A percentile compares a stretch with the other conserved stretches of the same genome.
Conservation (phyloP, 495 filamentous ascomycete genomes). For the Glonium stellatum region DNA sequence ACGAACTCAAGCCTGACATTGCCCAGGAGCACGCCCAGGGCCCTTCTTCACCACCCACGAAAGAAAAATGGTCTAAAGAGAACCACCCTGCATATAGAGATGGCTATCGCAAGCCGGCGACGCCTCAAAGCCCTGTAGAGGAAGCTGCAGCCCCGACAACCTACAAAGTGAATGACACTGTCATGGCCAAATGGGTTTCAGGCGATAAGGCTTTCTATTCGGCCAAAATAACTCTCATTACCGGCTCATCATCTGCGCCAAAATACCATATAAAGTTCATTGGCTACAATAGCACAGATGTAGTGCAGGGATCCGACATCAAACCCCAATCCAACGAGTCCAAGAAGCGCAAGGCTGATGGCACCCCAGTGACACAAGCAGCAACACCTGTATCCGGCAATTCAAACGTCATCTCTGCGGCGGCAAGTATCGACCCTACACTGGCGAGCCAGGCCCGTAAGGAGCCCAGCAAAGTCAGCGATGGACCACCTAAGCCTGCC, state of each 20-base stretch:
- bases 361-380: constrained; percentile 47
- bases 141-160: constrained; percentile 37
- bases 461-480: constrained; percentile 58
- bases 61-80: constrained; percentile 65
- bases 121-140: constrained; percentile 40
- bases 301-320: constrained; percentile 75
- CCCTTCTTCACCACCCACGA: constrained; percentile 29
- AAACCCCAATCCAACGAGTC: constrained; percentile 59
- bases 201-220: constrained; percentile 89
- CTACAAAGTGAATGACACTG: constrained; percentile 82
- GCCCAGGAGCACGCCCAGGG: constrained; percentile 39
- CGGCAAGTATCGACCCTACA: constrained; percentile 75
- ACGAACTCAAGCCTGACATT: neutral
- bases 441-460: constrained; percentile 63
- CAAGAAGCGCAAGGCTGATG: constrained; percentile 89
- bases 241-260: constrained; percentile 77
- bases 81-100: constrained; percentile 63
- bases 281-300: constrained; percentile 79
- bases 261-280: constrained; percentile 94
- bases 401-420: constrained; percentile 76
- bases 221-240: constrained; percentile 87
- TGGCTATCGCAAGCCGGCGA: constrained; percentile 44
- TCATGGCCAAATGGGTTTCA: constrained; percentile 82
- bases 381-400: constrained; percentile 1
- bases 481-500: constrained; percentile 56